Conservation (phyloP, 2,329 filamentous ascomycete genomes). For the Colletotrichum sojae region DNA sequence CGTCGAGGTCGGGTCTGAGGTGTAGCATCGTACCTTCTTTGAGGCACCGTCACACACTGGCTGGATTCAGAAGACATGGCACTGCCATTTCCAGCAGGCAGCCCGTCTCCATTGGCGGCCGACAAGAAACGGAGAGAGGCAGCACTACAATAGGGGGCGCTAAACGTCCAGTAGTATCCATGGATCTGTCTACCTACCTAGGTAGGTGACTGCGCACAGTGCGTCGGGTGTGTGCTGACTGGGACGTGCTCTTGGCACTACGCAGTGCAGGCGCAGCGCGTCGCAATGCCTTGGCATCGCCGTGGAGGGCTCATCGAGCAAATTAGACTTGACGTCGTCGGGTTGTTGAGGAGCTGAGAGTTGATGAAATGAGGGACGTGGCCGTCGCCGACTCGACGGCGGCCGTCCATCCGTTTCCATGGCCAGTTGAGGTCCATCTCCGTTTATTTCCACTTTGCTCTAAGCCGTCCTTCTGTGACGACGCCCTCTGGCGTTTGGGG, state of each 20-base stretch:
- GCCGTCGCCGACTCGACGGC: too few relatives aligned
- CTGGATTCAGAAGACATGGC: background rate
- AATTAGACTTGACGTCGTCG: constrained; percentile 9
- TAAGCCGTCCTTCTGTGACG: too few relatives aligned
- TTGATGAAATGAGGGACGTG: constrained; percentile 23
- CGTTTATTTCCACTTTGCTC: background rate
- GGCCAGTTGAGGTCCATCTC: background rate
- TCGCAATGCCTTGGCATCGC: constrained; percentile 27
- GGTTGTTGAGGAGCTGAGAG: background rate
- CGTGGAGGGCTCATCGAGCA: constrained; percentile 1
- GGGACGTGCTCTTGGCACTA: constrained; percentile 25
- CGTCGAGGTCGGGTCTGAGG: too few relatives aligned
- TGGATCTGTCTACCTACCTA: too few relatives aligned
- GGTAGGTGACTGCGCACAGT: background rate
- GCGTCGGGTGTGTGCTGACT: background rate
- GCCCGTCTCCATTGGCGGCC: background rate
- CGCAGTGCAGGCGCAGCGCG: constrained; percentile 26
- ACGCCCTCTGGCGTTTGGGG: background rate
- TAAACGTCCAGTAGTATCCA: too few relatives aligned
- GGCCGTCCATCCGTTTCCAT: constrained; percentile 12
- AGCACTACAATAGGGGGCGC: background rate
- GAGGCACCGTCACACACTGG: too few relatives aligned
- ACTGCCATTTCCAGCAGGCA: background rate
- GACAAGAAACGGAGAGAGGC: background rate
- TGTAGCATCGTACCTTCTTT: too few relatives aligned